Evolutionary conservation across 2,329 filamentous ascomycete species (phyloP), one percentile per base, ranked within the genome.

Genomic region (Botrytis hyacinthi): DNA sequence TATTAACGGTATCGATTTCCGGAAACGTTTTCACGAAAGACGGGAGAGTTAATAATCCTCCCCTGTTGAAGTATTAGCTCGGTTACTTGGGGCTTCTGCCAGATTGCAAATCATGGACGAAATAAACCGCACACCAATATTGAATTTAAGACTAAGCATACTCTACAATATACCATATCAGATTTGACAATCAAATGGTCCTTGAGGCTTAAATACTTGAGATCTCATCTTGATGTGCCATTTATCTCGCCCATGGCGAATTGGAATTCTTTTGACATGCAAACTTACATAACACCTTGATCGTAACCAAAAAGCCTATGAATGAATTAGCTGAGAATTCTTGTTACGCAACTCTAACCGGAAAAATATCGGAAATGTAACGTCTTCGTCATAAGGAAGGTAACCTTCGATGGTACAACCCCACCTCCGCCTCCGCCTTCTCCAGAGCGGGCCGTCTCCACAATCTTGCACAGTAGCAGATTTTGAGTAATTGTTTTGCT

Each of bases 221-320:
- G 14, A 57, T 57, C 14, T 57, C n/a, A 57, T 18, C 0, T 16
- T 4, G 14, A 57, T 18, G 51, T 57, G n/a, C 51, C 14, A 29
- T 57, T 57, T 57, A 57, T 18, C 29, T 57, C 51, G 51, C 51
- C n/a, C n/a, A 66, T 35, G 5, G n/a, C 40, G 9, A 20, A 46
- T 32, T 9, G 62, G 40, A 42, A 14, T 59, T 16, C 10, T 32
- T 8, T 18, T 54, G 16, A 29, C 14, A 22, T 57, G 7, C 51
- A 35, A 46, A 46, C 48, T 71, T 65, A 60, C 54, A 71, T 70
- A 10, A 73, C 71, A 63, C 72, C 72, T 35, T 84, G 85, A 73
- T 87, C 85, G 78, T 86, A 86, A 37, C 85, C 85, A 68, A 86
- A 84, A 6, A 85, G 79, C 42, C 77, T 78, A 44, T 57, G 20